phyloP scores from a whole-genome alignment of 306 rosid genomes.

The Quercus rubra region DNA sequence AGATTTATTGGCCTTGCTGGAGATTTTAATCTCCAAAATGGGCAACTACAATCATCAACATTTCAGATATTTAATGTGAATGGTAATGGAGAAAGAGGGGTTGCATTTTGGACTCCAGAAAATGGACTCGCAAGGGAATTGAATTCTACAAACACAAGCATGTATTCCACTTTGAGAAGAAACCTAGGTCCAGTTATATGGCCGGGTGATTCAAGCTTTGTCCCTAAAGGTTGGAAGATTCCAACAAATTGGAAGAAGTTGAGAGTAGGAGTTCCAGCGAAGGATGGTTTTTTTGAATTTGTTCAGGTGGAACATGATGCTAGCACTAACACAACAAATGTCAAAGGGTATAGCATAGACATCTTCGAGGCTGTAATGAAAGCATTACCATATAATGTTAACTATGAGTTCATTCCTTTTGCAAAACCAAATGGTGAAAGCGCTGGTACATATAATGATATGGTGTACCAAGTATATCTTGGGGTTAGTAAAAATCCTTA shows the following conservation, averaged over 20 bases:
- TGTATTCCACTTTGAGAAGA: neutral
- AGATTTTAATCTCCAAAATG: conserved; percentile 28
- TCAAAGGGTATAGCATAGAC: conserved; percentile 33
- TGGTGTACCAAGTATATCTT: conserved; percentile 20
- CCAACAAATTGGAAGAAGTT: conserved; percentile 18
- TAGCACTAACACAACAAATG: neutral
- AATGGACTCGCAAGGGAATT: neutral
- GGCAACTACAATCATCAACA: conserved; percentile 29
- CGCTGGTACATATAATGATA: conserved; percentile 26
- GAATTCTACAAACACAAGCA: neutral
- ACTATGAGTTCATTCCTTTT: conserved; percentile 28
- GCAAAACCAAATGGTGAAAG: conserved; percentile 1
- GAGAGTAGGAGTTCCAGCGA: conserved; percentile 38
- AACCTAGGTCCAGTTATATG: conserved; percentile 33
- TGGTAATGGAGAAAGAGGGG: conserved; percentile 4
- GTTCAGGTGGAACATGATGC: conserved; percentile 8
- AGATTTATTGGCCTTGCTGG: conserved; percentile 49
- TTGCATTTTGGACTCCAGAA: conserved; percentile 15
- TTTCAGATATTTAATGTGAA: conserved; percentile 38
- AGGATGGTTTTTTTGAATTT: conserved; percentile 21
- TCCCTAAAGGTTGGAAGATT: conserved; percentile 41
- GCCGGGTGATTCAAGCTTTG: conserved; percentile 31
- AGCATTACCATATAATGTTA: conserved; percentile 21
- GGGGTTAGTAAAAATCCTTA: conserved; percentile 19
- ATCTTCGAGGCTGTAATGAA: conserved; percentile 23